Base-by-base conservation (phyloP, 2,329 filamentous ascomycete species). In the Huntiella decipiens region DNA sequence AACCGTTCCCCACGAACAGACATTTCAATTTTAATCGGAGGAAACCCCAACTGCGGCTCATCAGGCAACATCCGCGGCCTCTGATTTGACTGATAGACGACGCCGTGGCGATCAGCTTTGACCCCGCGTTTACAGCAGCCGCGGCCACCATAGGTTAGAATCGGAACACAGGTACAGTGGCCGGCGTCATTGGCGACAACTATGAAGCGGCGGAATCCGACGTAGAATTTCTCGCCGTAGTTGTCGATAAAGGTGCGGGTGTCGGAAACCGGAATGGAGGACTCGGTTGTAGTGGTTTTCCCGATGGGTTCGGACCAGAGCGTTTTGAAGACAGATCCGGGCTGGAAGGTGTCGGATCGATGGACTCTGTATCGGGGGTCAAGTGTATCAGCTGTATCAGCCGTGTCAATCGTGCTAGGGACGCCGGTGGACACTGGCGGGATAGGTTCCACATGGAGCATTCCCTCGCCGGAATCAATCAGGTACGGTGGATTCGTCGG, bases 91-190 rank as follows among this genome's bases (percentile, higher is more conserved):
- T 48, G 41, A 5, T 39, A 31, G 16, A 74, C 62, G 35, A 74
- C 67, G 33, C 72, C 72, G 50, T 75, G 72, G 46, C 70, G 67
- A 6, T 60, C 55, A 3, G 69, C 58, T 49, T 71, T 70, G 10
- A 70, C 62, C 2, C 71, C 71, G n/a, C 48, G 58, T 55, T 75
- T 76, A 12, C 55, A 63, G 53, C 71, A 75, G 1, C 57, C 72
- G 49, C 65, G 63, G 16, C 60, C 60, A n/a, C 65, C 63, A 50
- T 75, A 75, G 0, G 71, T 74, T 16, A 68, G 57, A 43, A 76
- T 73, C 1, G 71, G 70, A 10, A 75, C 67, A 60, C 71, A 74
- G 17, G 63, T 66, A 50, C 66, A 70, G 50, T 73, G 67, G 2
- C 71, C 71, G 13, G 63, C 60, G 19, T 69, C 65, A 42, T 65